A percentile compares a stretch with the other conserved stretches of the same genome.
These are phyloP conservation scores for Orbilia oligospora DNA, from an alignment of 2,329 filamentous ascomycete species.

Conservation along the genomic window DNA sequence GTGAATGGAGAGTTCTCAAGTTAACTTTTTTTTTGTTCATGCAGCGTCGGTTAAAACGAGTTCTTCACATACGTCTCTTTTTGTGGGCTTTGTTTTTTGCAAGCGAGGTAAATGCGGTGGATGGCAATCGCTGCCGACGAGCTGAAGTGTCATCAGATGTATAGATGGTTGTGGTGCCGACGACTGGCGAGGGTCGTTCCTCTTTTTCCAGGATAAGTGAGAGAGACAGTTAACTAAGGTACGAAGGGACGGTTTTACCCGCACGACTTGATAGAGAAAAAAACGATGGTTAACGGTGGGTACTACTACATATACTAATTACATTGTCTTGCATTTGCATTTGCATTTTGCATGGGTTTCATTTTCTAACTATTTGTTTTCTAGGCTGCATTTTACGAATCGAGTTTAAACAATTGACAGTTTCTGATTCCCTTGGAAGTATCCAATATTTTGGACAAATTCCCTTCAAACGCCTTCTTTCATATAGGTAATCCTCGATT, in stretches of 20 bases:
- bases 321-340: background rate
- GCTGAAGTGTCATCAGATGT: background rate
- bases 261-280: background rate
- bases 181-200: background rate
- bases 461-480: background rate
- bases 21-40: background rate
- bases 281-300: background rate
- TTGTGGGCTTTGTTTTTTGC: background rate
- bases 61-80: background rate
- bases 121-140: conserved; percentile 26
- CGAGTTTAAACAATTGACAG: background rate
- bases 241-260: background rate
- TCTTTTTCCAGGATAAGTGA: background rate
- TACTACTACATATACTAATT: background rate
- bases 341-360: background rate
- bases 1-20: conserved; percentile 3
- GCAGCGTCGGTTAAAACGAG: background rate
- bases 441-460: background rate
- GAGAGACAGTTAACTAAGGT: background rate
- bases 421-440: background rate
- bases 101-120: conserved; percentile 26
- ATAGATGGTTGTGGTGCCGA: conserved; percentile 23
- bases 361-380: conserved; percentile 12
- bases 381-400: conserved; percentile 18
- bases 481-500: background rate